Evolutionary conservation across 2,329 filamentous ascomycete species (phyloP).

Genomic region (Phoma sp.): DNA sequence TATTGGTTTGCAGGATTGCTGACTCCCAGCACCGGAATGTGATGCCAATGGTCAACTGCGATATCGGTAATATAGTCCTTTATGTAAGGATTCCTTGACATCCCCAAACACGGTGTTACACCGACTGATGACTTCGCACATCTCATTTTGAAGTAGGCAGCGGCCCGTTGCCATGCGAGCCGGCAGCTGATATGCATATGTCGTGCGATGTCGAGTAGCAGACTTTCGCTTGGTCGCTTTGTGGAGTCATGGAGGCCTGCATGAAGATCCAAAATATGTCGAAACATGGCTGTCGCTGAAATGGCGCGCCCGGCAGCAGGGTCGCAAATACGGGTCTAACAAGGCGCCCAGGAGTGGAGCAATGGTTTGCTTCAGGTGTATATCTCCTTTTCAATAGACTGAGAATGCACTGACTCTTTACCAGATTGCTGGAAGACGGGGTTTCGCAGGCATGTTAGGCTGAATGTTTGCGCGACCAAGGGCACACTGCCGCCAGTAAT

Average conservation of each 20-base stretch:
- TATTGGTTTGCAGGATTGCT: background rate
- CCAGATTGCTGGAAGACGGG: constrained; percentile 2
- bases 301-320: constrained; percentile 4
- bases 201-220: background rate
- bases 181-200: constrained; percentile 3
- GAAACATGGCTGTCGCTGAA: constrained; percentile 8
- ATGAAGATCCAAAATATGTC: constrained; percentile 7
- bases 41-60: constrained; percentile 7
- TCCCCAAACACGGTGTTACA: constrained; percentile 2
- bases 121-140: background rate
- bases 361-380: constrained; percentile 17
- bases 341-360: constrained; percentile 14
- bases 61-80: constrained; percentile 7
- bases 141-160: constrained; percentile 10
- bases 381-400: constrained; percentile 19
- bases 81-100: constrained; percentile 12
- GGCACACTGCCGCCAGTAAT: background rate
- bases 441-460: constrained; percentile 1
- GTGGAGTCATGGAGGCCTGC: constrained; percentile 9
- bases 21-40: background rate
- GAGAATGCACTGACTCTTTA: constrained; percentile 14
- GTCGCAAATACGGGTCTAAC: constrained; percentile 8
- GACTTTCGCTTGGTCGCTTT: constrained; percentile 3
- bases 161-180: constrained; percentile 6
- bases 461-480: constrained; percentile 1